Conservation (phyloP, 139 green algal species). For the Diplosphaera chodatii region DNA sequence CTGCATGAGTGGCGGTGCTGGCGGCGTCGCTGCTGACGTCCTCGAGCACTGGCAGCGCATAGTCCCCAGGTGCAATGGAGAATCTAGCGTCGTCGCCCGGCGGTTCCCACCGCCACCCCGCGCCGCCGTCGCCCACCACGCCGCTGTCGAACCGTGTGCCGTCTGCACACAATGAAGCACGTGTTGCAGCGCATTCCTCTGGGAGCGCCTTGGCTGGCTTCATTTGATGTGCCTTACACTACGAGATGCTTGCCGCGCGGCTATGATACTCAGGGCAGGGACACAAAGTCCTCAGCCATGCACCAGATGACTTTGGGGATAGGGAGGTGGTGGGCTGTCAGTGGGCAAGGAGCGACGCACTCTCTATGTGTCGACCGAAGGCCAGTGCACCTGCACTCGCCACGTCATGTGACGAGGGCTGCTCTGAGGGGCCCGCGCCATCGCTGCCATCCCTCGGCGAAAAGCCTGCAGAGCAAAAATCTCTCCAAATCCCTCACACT, state of each 20-base stretch:
- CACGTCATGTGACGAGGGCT: slow-evolving; percentile 11
- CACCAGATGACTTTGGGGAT: too few species aligned
- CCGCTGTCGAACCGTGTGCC: slow-evolving; percentile 34
- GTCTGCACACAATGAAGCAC: not conserved
- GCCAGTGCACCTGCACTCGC: slow-evolving; percentile 24
- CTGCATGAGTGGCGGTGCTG: not conserved
- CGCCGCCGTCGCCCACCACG: slow-evolving; percentile 56
- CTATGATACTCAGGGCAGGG: too few species aligned
- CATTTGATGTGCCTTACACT: too few species aligned
- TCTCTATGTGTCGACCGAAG: not conserved
- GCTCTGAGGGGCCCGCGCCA: slow-evolving; percentile 14
- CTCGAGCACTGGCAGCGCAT: not conserved
- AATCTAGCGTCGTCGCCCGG: slow-evolving; percentile 14
- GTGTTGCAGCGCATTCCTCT: too few species aligned
- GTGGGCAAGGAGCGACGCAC: not conserved
- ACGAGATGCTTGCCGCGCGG: too few species aligned
- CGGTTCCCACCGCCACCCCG: slow-evolving; percentile 59
- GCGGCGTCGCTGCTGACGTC: slow-evolving; percentile 1
- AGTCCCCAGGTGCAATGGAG: slow-evolving; percentile 42
- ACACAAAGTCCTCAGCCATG: too few species aligned
- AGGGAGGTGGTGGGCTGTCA: not conserved
- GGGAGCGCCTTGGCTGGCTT: too few species aligned
- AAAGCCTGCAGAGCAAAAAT: not conserved
- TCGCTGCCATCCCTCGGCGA: not conserved
- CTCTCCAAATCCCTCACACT: too few species aligned